Evolutionary conservation across 257 asterid genomes (phyloP).

Genomic region (Penstemon barbatus): DNA sequence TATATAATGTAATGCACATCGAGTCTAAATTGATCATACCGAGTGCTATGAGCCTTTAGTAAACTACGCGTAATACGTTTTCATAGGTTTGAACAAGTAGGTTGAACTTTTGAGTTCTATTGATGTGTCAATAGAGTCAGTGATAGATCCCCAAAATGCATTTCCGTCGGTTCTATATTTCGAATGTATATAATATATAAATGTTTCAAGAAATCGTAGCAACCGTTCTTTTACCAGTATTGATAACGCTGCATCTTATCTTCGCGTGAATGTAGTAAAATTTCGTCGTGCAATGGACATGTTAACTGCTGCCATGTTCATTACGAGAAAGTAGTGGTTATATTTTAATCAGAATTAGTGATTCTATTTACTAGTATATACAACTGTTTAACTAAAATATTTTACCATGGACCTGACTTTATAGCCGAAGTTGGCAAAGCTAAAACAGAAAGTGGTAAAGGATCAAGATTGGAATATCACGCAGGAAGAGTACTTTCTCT

Average conservation of each 20-base stretch:
- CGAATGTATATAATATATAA: too few species aligned
- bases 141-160: too few species aligned
- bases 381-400: constrained; percentile 11
- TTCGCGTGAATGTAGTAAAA: constrained; percentile 10
- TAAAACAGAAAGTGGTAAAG: constrained; percentile 52
- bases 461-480: constrained; percentile 50
- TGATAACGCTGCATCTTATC: constrained; percentile 1
- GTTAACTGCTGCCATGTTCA: neutral
- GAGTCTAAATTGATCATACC: too few species aligned
- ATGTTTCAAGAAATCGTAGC: too few species aligned
- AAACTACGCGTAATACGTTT: too few species aligned
- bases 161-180: too few species aligned
- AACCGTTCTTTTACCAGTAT: neutral
- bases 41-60: too few species aligned
- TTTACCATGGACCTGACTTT: constrained; percentile 31
- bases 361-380: constrained; percentile 8
- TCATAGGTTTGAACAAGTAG: too few species aligned
- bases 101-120: too few species aligned
- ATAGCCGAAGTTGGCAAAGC: constrained; percentile 76
- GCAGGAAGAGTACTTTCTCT: constrained; percentile 68
- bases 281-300: constrained; percentile 14
- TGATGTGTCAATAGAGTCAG: too few species aligned
- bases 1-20: constrained; percentile 2
- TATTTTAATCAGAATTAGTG: constrained; percentile 12
- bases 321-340: constrained; percentile 7